Evolutionary conservation across 768 basidiomycete genomes (phyloP), one percentile per base, ranked within the genome.

Genomic region (Trametes elegans): DNA sequence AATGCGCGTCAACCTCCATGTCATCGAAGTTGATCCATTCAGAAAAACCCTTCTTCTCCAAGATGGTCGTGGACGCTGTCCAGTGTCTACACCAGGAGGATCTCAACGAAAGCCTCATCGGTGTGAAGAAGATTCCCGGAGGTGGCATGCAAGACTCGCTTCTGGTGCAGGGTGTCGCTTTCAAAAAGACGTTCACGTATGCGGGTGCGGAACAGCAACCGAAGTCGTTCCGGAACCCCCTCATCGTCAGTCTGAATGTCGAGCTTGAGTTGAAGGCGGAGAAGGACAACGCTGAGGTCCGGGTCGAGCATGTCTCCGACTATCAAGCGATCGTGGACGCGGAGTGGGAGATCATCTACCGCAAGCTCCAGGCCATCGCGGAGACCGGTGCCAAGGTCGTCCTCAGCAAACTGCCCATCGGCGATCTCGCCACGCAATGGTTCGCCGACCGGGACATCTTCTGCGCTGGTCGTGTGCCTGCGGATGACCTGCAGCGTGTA

Each of bases 271-370:
- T 99, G 62, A 99, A 99, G 73, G 97, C 97, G 0, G 97, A 99
- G 74, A 95, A 98, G 71, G 97, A 99, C 71, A 99, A 99, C 62
- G 97, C 97, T 3, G 97, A 99, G 73, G 93, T 99, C 36, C 85
- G 97, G 31, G 93, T 99, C 16, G 93, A 98, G 66, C 88, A 89
- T 14, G 96, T 99, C 23, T 88, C 93, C 16, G 97, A 99, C 68
- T 99, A 99, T 68, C 97, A 99, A 73, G 94, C 96, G 5, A 98
- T 99, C 65, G 97, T 99, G 49, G 94, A 99, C 69, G 97, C 97
- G 10, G 97, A 99, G 70, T 99, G 97, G 97, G 91, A 96, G 65
- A 98, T 99, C 71, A 99, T 99, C 65, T 98, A 96, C 75, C 84
- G 90, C 62, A 99, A 99, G 73, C 79, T 99, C 14, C 88, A 96